Percentiles rank a stretch among this genome's conserved stretches.
These are phyloP conservation scores for Termitomyces sp. DNA, from an alignment of 1,284 basidiomycete genomes.

Conservation along the genomic window DNA sequence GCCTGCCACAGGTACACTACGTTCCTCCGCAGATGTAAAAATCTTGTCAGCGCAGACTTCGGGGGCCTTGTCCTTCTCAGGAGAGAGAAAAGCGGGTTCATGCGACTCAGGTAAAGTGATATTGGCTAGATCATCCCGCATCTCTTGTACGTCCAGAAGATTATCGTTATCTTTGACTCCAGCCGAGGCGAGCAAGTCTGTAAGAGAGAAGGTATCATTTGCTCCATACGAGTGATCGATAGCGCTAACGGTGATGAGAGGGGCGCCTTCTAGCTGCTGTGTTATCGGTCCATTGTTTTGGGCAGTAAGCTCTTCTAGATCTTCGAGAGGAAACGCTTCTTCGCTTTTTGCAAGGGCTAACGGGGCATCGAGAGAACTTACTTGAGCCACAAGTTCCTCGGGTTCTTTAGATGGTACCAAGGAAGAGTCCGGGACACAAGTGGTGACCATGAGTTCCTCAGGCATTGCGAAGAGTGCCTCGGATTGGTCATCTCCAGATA, in stretches of 20 bases:
- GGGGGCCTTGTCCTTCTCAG: neutral
- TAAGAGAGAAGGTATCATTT: slow-evolving; percentile 1
- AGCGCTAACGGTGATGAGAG: neutral
- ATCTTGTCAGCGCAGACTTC: neutral
- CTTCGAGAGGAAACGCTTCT: neutral
- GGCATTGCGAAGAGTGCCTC: neutral
- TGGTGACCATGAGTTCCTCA: neutral
- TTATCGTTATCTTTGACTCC: neutral
- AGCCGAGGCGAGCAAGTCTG: neutral
- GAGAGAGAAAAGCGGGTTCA: neutral
- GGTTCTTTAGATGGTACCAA: too few relatives aligned
- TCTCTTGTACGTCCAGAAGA: neutral
- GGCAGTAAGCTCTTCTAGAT: neutral
- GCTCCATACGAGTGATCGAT: neutral
- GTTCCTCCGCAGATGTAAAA: neutral
- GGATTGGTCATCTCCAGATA: neutral
- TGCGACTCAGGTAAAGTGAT: neutral
- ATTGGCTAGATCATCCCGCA: neutral
- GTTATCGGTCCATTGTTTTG: neutral
- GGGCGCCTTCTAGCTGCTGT: neutral
- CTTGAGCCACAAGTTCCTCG: neutral
- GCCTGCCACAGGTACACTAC: neutral
- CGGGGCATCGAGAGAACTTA: neutral
- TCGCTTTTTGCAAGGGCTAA: neutral
- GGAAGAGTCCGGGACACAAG: neutral